These are phyloP conservation scores for Plasmodium ovale DNA, from an alignment of 169 alveolate genomes.

Conservation along the genomic window DNA sequence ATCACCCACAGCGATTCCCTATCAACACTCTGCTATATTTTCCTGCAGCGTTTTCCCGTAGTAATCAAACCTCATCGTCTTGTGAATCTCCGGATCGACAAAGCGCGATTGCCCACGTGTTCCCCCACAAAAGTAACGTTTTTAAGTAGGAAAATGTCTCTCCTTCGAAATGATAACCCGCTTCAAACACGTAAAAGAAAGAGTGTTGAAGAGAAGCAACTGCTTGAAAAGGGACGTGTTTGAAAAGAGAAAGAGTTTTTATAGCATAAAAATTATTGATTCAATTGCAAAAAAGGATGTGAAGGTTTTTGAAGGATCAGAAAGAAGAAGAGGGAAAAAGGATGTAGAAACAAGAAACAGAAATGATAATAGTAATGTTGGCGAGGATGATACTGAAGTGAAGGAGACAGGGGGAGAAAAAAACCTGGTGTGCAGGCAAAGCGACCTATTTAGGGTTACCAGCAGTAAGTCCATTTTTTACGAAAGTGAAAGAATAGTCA, in stretches of 20 bases:
- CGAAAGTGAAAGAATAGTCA: slow-evolving; percentile 72
- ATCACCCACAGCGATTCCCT: too few species aligned
- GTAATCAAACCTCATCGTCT: too few species aligned
- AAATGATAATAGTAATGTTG: not conserved
- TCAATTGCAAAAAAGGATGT: slow-evolving; percentile 9
- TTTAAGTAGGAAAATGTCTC: not conserved
- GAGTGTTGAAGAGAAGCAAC: not conserved
- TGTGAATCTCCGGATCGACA: too few species aligned
- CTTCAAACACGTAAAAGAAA: slow-evolving; percentile 7
- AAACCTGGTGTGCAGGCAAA: not conserved
- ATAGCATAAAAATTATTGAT: slow-evolving; percentile 58
- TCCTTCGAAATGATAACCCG: slow-evolving; percentile 15
- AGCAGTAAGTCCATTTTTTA: slow-evolving; percentile 46
- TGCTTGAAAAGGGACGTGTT: not conserved
- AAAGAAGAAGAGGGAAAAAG: not conserved
- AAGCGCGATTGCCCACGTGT: too few species aligned
- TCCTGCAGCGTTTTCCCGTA: too few species aligned
- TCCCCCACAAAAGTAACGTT: too few species aligned
- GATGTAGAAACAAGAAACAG: not conserved
- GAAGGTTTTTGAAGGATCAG: slow-evolving; percentile 18
- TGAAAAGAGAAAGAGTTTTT: slow-evolving; percentile 8
- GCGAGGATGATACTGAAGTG: not conserved
- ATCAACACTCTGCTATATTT: too few species aligned
- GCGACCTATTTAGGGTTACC: slow-evolving; percentile 2
- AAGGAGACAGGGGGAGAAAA: not conserved